Base-by-base conservation (phyloP, 2,329 filamentous ascomycete species). In the Chrysosporium queenslandicum region DNA sequence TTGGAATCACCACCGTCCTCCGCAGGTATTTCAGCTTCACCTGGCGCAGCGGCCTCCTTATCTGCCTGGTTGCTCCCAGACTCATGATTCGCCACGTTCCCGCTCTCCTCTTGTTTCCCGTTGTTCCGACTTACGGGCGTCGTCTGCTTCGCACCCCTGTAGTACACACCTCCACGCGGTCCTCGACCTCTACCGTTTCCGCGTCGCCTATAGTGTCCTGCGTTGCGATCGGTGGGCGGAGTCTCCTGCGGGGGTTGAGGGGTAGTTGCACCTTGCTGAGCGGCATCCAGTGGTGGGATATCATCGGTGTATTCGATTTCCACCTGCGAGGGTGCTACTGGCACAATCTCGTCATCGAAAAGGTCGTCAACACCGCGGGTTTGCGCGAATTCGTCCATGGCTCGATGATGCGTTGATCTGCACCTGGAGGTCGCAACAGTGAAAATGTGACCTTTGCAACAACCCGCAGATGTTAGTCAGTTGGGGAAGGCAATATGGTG, bases 311-410 rank as follows among this genome's bases (percentile, higher is more conserved):
- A 56, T 46, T 56, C 42, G 18, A 40, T 30, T 48, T 52, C 40
- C 14, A 66, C 61, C 16, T 67, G 64, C 14, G 63, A 59, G 2
- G 67, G 58, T 4, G 32, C 21, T 25, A 75, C 64, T 2, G 73
- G 73, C 25, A 74, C 67, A 48, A 75, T 74, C 56, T 76, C 73
- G 57, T 76, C 73, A 56, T 74, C 72, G 55, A 76, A 76, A 6
- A 76, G 63, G 59, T 75, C 72, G 55, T 76, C 73, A n/a, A 67
- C 70, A 21, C 69, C 72, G 20, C 73, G 68, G 1, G 73, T 75
- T 52, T 76, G 73, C 23, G 73, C 71, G 53, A 75, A 76, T 59
- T 74, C 69, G 52, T 75, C 73, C 63, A 74, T 58, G 20, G 48
- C 30, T 30, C n/a, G 30, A 42, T 16, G n/a, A 9, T 5, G 36